Percentiles rank a stretch among this genome's conserved stretches.
These are phyloP conservation scores for Globisporangium iwayamae DNA, from an alignment of 352 stramenopile species.

Conservation along the genomic window DNA sequence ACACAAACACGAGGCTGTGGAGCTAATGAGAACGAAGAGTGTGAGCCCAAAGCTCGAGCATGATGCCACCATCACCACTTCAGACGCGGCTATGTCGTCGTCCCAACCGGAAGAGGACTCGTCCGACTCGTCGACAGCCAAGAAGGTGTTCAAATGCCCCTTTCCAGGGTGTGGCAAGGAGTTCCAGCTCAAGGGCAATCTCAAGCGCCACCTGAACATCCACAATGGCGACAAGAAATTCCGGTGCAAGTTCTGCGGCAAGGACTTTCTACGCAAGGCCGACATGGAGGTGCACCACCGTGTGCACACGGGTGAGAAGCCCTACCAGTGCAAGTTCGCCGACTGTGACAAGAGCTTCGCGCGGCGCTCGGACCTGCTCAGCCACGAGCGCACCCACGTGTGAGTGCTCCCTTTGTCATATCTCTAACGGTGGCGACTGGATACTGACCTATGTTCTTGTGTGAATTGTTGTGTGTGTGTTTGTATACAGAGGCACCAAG, in stretches of 20 bases:
- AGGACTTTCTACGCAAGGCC: constrained; percentile 65
- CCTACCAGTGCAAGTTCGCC: constrained; percentile 53
- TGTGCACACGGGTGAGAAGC: constrained; percentile 76
- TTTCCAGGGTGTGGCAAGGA: constrained; percentile 50
- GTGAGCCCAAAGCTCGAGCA: not conserved
- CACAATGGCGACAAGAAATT: constrained; percentile 63
- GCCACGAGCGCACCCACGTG: constrained; percentile 71
- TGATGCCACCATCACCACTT: not conserved
- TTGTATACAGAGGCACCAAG: constrained; percentile 44
- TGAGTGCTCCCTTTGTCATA: constrained; percentile 15
- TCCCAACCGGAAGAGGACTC: constrained; percentile 7
- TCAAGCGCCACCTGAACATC: constrained; percentile 58
- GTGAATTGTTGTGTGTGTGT: constrained; percentile 5
- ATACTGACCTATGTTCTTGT: not conserved
- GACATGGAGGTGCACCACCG: constrained; percentile 75
- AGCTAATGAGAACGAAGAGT: not conserved
- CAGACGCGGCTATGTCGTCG: not conserved
- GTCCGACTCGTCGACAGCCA: constrained; percentile 4
- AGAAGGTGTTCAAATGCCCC: constrained; percentile 36
- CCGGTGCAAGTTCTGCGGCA: constrained; percentile 51
- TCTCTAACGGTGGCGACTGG: no score
- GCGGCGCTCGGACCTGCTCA: constrained; percentile 67
- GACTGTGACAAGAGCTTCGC: constrained; percentile 62
- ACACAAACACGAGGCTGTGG: not conserved
- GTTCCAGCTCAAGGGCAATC: constrained; percentile 66